phyloP scores from a whole-genome alignment of 352 stramenopile genomes.

The Pythium vanterpoolii region DNA sequence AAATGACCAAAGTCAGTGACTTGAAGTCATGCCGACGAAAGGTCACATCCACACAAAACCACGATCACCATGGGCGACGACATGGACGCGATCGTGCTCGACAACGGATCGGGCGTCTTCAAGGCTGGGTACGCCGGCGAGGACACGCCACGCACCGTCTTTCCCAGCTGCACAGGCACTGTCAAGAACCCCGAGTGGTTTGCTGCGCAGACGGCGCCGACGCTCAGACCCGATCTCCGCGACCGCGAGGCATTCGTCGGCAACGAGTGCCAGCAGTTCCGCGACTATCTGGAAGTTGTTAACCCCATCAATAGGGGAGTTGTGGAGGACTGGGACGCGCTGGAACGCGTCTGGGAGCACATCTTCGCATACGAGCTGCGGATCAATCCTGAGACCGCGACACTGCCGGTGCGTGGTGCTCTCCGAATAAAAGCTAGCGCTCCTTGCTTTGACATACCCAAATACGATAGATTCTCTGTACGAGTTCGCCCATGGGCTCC shows the following conservation, averaged over 20 bases:
- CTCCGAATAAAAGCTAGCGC: too few relatives aligned
- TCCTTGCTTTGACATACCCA: too few relatives aligned
- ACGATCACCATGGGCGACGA: conserved; percentile 21
- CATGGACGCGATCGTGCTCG: conserved; percentile 81
- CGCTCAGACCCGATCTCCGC: conserved; percentile 59
- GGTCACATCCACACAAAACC: too few relatives aligned
- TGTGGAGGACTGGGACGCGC: conserved; percentile 80
- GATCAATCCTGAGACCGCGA: conserved; percentile 69
- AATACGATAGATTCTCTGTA: conserved; percentile 70
- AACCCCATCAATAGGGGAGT: conserved; percentile 77
- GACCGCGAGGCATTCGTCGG: conserved; percentile 75
- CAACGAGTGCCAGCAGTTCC: conserved; percentile 56
- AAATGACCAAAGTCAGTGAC: too few relatives aligned
- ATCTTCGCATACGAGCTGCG: conserved; percentile 76
- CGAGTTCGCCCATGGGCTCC: conserved; percentile 46
- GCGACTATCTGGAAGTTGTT: conserved; percentile 62
- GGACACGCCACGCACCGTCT: conserved; percentile 74
- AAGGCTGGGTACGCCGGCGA: conserved; percentile 87
- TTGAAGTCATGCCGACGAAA: too few relatives aligned
- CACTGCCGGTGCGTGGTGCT: conserved; percentile 39
- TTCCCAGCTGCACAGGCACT: conserved; percentile 62
- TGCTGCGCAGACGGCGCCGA: conserved; percentile 43
- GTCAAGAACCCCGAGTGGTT: conserved; percentile 87
- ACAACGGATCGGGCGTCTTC: conserved; percentile 79
- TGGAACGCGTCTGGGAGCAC: conserved; percentile 87